phyloP scores from a whole-genome alignment of 2,329 filamentous ascomycete genomes.

The Aspergillus pseudotamarii region DNA sequence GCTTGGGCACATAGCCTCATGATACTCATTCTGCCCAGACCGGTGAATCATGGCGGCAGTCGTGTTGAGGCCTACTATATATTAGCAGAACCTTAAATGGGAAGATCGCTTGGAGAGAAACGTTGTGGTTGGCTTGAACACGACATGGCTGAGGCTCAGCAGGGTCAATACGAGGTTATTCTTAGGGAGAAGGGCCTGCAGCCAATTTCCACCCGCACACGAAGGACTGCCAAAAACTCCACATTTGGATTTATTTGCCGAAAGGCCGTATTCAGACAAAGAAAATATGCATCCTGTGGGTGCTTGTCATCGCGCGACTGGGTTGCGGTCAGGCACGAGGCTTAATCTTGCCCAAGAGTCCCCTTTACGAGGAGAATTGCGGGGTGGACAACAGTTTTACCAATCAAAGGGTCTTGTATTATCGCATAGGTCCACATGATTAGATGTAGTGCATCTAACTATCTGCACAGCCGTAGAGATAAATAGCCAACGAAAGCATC shows the following conservation, averaged over 20 bases:
- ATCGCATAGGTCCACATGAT: background rate
- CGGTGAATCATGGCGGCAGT: background rate
- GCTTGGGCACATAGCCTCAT: background rate
- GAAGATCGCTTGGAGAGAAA: background rate
- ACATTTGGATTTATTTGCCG: background rate
- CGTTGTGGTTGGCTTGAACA: background rate
- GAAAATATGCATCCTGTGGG: background rate
- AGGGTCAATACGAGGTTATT: constrained; percentile 3
- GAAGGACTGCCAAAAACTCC: background rate
- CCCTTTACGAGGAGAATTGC: background rate
- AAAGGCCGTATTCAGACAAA: background rate
- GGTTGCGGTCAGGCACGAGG: background rate
- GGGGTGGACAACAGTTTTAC: background rate
- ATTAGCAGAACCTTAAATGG: background rate
- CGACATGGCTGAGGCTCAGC: background rate
- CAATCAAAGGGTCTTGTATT: background rate
- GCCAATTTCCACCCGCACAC: background rate
- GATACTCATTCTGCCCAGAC: background rate
- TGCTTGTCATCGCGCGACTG: background rate
- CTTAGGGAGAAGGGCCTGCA: background rate
- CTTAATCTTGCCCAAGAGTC: background rate
- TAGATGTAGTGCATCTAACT: background rate
- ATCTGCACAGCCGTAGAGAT: background rate
- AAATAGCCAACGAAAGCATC: background rate
- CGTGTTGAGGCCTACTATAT: background rate